These are phyloP conservation scores for Lodderomyces pseudojiufengensis DNA, from an alignment of 1,139 yeast species.

Conservation along the genomic window DNA sequence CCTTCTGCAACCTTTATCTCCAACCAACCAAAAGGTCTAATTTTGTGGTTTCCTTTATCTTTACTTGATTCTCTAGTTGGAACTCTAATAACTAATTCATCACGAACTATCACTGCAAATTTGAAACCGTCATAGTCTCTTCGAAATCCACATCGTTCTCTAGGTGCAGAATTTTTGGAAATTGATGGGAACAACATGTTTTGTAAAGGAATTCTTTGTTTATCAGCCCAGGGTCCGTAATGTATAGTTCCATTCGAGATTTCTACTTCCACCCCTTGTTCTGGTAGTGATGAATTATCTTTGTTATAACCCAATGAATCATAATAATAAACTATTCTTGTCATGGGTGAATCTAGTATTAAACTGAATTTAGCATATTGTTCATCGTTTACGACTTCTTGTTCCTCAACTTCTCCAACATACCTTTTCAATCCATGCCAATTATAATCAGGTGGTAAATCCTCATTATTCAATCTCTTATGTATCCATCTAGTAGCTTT, in stretches of 20 bases:
- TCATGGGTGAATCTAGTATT: constrained; percentile 59
- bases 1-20: constrained; percentile 62
- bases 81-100: constrained; percentile 64
- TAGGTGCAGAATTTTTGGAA: constrained; percentile 55
- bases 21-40: constrained; percentile 85
- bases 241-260: constrained; percentile 64
- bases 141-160: constrained; percentile 41
- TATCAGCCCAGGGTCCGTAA: constrained; percentile 96
- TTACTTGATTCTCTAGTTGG: constrained; percentile 87
- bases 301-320: constrained; percentile 72
- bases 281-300: constrained; percentile 14
- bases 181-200: constrained; percentile 64
- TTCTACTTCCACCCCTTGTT: constrained; percentile 52
- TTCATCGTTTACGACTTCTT: constrained; percentile 37
- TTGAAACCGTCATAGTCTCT: constrained; percentile 59
- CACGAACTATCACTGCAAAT: constrained; percentile 53
- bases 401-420: constrained; percentile 34
- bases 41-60: constrained; percentile 38
- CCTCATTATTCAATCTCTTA: constrained; percentile 8
- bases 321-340: constrained; percentile 56
- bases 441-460: constrained; percentile 6
- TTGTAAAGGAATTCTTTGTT: constrained; percentile 69
- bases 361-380: constrained; percentile 86
- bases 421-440: constrained; percentile 47
- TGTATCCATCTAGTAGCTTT: constrained; percentile 17